These are phyloP conservation scores for Lactarius pseudohatsudake DNA, from an alignment of 768 basidiomycete species.

Conservation along the genomic window DNA sequence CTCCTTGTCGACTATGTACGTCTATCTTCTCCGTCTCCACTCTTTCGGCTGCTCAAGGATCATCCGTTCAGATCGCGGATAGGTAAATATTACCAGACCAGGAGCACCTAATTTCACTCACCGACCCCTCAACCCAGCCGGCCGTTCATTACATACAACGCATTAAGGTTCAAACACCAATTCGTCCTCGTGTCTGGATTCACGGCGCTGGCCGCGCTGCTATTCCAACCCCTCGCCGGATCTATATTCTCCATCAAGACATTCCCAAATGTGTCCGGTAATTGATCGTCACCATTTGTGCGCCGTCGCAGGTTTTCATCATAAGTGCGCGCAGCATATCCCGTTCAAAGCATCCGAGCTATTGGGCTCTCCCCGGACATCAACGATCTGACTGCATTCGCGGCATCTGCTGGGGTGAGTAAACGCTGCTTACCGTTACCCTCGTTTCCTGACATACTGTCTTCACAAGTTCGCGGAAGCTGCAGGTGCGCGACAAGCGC, in stretches of 20 bases:
- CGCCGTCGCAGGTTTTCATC: background rate
- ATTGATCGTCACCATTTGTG: conserved; percentile 25
- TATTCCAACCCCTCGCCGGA: conserved; percentile 59
- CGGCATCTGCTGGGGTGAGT: conserved; percentile 28
- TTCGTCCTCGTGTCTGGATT: conserved; percentile 54
- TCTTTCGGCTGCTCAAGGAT: background rate
- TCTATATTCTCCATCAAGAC: conserved; percentile 35
- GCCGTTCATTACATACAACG: conserved; percentile 32
- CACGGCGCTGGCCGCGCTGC: conserved; percentile 45
- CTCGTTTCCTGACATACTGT: background rate
- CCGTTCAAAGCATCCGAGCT: conserved; percentile 18
- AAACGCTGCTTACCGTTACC: conserved; percentile 39
- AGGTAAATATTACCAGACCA: conserved; percentile 14
- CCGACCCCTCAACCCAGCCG: conserved; percentile 5
- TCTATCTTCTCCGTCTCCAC: background rate
- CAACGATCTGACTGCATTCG: conserved; percentile 18
- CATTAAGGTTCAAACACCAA: conserved; percentile 52
- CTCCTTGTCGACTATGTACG: conserved; percentile 52
- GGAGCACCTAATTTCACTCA: background rate
- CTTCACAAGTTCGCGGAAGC: conserved; percentile 25
- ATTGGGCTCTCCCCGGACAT: conserved; percentile 26
- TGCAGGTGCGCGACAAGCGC: conserved; percentile 18
- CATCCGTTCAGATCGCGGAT: conserved; percentile 3
- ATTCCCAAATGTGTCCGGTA: conserved; percentile 35
- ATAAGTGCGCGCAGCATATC: background rate